Evolutionary conservation across 23 red algal species (phyloP).

Genomic region (Gracilaria gracilis): DNA sequence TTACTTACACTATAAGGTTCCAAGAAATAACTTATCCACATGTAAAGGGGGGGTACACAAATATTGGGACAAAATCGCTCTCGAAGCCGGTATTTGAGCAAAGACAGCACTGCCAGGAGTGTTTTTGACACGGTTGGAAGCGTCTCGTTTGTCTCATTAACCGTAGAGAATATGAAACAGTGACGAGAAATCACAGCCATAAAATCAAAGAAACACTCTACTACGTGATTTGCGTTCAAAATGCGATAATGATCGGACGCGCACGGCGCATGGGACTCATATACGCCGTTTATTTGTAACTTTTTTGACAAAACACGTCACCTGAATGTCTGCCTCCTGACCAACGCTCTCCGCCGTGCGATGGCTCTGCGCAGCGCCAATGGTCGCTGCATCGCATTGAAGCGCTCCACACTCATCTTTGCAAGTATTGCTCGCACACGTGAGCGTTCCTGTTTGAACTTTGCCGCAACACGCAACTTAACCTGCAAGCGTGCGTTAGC

Average conservation of each 20-base stretch:
- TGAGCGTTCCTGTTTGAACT: neutral
- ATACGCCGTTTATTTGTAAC: slow-evolving; percentile 1
- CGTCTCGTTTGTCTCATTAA: too few species aligned
- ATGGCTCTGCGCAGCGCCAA: neutral
- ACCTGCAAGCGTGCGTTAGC: neutral
- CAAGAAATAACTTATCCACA: too few species aligned
- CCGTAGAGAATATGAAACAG: too few species aligned
- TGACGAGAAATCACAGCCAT: too few species aligned
- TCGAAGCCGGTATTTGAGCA: too few species aligned
- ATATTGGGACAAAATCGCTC: too few species aligned
- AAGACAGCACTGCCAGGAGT: too few species aligned
- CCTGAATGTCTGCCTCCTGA: neutral
- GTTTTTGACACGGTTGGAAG: too few species aligned
- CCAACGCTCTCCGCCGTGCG: neutral
- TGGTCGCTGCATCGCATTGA: neutral
- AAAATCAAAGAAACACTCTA: too few species aligned
- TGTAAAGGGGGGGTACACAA: too few species aligned
- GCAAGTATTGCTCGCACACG: neutral
- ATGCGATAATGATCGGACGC: neutral
- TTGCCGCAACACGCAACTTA: neutral
- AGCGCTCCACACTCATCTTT: neutral
- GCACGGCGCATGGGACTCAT: slow-evolving; percentile 1
- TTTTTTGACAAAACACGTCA: neutral
- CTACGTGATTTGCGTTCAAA: neutral
- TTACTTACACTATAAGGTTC: too few species aligned